These are phyloP conservation scores for Botrytis aclada DNA, from an alignment of 2,329 filamentous ascomycete genomes.

Conservation along the genomic window DNA sequence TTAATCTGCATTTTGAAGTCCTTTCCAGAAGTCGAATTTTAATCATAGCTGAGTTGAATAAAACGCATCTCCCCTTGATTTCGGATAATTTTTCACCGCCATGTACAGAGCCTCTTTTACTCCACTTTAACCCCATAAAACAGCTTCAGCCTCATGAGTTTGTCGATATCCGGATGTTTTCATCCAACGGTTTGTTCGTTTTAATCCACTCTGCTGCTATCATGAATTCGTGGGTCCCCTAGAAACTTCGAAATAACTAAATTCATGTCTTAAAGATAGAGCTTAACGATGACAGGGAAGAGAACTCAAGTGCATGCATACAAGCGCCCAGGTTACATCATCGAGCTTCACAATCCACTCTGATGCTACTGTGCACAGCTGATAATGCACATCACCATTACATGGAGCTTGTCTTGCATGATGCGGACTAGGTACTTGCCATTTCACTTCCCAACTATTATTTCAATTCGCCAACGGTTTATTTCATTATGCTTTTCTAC, in stretches of 20 bases:
- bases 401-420: not conserved
- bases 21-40: not conserved
- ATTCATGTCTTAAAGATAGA: not conserved
- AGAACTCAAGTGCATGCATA: not conserved
- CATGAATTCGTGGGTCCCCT: not conserved
- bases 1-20: not conserved
- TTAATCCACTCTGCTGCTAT: not conserved
- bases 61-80: not conserved
- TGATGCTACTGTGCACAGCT: not conserved
- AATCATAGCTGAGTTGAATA: not conserved
- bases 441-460: not conserved
- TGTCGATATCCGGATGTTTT: not conserved
- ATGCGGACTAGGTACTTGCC: not conserved
- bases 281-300: not conserved
- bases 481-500: not conserved
- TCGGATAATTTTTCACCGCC: not conserved
- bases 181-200: not conserved
- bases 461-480: not conserved
- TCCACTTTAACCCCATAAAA: not conserved
- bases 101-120: not conserved
- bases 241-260: no score
- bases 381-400: not conserved
- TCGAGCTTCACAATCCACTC: no score
- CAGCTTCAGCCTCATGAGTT: not conserved
- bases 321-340: not conserved